phyloP scores from a whole-genome alignment of 768 basidiomycete genomes.

The Tylopilus felleus region DNA sequence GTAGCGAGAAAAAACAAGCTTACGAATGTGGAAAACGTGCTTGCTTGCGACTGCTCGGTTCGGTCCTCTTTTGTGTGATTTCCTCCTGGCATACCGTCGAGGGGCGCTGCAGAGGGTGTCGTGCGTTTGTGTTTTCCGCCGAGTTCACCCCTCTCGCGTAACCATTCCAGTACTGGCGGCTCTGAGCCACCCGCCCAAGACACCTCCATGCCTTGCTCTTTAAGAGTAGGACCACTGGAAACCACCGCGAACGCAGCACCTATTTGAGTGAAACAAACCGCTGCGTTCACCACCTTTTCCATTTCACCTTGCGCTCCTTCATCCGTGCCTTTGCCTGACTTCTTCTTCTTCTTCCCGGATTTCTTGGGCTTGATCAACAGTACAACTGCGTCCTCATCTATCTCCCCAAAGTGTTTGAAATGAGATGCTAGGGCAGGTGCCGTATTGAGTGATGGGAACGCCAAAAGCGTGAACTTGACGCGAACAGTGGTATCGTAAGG shows the following conservation, averaged over 20 bases:
- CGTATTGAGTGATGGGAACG: constrained; percentile 37
- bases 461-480: constrained; percentile 61
- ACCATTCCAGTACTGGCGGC: constrained; percentile 67
- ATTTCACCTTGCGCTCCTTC: constrained; percentile 40
- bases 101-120: constrained; percentile 20
- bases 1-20: background rate
- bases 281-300: constrained; percentile 60
- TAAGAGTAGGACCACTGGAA: constrained; percentile 49
- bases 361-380: constrained; percentile 63
- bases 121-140: constrained; percentile 23
- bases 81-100: constrained; percentile 11
- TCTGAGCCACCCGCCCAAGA: constrained; percentile 71
- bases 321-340: constrained; percentile 18
- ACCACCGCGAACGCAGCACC: constrained; percentile 76
- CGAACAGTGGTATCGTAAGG: constrained; percentile 72
- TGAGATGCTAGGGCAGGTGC: constrained; percentile 33
- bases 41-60: constrained; percentile 6
- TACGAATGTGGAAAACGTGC: constrained; percentile 44
- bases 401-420: constrained; percentile 57
- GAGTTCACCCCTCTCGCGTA: constrained; percentile 73
- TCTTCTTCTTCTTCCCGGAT: constrained; percentile 40
- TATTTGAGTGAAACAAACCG: constrained; percentile 74
- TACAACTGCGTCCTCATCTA: constrained; percentile 64
- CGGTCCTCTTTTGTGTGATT: background rate
- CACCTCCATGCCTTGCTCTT: constrained; percentile 64